Evolutionary conservation across 2,329 filamentous ascomycete genomes (phyloP).

Genomic region (Botrytis fragariae): DNA sequence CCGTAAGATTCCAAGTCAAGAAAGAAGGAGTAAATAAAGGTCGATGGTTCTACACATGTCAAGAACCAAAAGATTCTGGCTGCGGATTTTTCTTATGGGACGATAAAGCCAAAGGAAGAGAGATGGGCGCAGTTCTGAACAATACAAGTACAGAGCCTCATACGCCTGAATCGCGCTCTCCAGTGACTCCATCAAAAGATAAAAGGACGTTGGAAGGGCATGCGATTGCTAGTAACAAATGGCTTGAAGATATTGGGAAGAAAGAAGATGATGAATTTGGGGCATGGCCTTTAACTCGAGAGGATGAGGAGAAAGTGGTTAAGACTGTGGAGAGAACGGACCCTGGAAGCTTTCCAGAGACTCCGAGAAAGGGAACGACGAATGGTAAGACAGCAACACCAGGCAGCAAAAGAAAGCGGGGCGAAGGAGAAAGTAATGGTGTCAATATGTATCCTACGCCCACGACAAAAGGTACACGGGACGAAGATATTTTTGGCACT

Average conservation of each 20-base stretch:
- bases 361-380: conserved; percentile 30
- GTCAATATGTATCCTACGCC: conserved; percentile 33
- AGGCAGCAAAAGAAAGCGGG: conserved; percentile 34
- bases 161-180: conserved; percentile 14
- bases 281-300: conserved; percentile 28
- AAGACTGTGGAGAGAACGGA: conserved; percentile 18
- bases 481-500: conserved; percentile 31
- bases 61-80: conserved; percentile 43
- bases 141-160: conserved; percentile 46
- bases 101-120: conserved; percentile 49
- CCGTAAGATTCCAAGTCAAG: conserved; percentile 41
- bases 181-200: conserved; percentile 24
- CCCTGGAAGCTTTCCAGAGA: conserved; percentile 28
- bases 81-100: conserved; percentile 60
- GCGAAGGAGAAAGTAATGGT: conserved; percentile 17
- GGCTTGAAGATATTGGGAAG: conserved; percentile 23
- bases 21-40: conserved; percentile 51
- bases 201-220: conserved; percentile 25
- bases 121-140: conserved; percentile 44
- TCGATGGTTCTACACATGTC: conserved; percentile 54
- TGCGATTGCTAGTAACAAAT: conserved; percentile 24
- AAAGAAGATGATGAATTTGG: conserved; percentile 35
- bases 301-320: conserved; percentile 30
- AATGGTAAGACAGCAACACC: conserved; percentile 31
- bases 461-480: conserved; percentile 21